Evolutionary conservation across 768 basidiomycete genomes (phyloP).

Genomic region (Termitomyces sp.): DNA sequence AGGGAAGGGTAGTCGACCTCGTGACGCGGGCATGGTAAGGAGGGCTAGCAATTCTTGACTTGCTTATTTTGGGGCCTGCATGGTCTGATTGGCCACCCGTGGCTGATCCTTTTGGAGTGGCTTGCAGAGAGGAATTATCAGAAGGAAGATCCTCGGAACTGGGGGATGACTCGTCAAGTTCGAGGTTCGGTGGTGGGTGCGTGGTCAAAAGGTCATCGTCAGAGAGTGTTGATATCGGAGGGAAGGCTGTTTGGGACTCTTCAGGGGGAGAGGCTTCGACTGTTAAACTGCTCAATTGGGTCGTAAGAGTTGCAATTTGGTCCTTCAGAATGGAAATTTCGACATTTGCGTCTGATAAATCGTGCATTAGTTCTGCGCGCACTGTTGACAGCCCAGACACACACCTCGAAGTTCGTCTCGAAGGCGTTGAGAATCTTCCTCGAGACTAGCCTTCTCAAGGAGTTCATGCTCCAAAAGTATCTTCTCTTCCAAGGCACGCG

Average conservation of each 20-base stretch:
- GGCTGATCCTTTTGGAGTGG: slow-evolving; percentile 33
- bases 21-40: slow-evolving; percentile 35
- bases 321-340: slow-evolving; percentile 82
- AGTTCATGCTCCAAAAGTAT: slow-evolving; percentile 95
- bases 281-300: slow-evolving; percentile 25
- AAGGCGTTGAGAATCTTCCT: slow-evolving; percentile 86
- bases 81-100: slow-evolving; percentile 41
- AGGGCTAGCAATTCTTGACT: slow-evolving; percentile 38
- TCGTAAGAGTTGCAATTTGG: slow-evolving; percentile 38
- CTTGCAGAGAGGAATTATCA: slow-evolving; percentile 28
- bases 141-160: slow-evolving; percentile 34
- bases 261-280: slow-evolving; percentile 23
- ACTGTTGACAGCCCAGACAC: slow-evolving; percentile 8
- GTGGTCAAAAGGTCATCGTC: slow-evolving; percentile 58
- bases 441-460: slow-evolving; percentile 81
- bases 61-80: slow-evolving; percentile 40
- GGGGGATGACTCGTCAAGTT: slow-evolving; percentile 49
- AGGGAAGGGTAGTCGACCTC: slow-evolving; percentile 54
- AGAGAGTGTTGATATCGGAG: slow-evolving; percentile 25
- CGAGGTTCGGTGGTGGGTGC: slow-evolving; percentile 54
- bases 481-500: slow-evolving; percentile 91
- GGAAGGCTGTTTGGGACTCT: slow-evolving; percentile 24
- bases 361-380: slow-evolving; percentile 3
- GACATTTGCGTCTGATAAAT: slow-evolving; percentile 65
- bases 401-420: slow-evolving; percentile 91